Base-by-base conservation (phyloP, 1,139 yeast species). In the Kluyveromyces sp. region DNA sequence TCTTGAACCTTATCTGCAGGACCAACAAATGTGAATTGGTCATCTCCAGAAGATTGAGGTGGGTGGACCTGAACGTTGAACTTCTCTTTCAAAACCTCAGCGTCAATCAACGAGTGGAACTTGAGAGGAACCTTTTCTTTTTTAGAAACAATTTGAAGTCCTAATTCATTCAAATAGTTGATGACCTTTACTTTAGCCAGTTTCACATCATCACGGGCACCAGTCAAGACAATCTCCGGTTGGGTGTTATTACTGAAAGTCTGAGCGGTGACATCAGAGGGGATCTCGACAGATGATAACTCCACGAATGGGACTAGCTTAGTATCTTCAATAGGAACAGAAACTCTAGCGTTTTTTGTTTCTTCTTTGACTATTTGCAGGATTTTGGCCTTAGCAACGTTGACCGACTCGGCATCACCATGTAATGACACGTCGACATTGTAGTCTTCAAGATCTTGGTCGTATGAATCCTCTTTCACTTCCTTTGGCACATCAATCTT, bases 371-470 rank as follows among this genome's bases (percentile, higher is more conserved):
- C 94, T 57, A 88, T 83, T 26, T 77, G 77, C 59, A 79, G 58
- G 52, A 92, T 87, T 57, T 74, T 79, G 39, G 69, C 66, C 57
- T 81, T 83, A 22, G 97, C 96, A 44, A 75, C 73, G 52, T 74
- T 76, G 52, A 85, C 83, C 46, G 95, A 89, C 61, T 84, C 94
- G 47, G 77, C 75, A 59, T 88, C 95, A 67, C 98, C 98, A 49
- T 78, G 83, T 49, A 92, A 71, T 28, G 78, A 68, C 45, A 92
- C 80, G 35, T 71, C 70, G 36, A 83, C 73, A 29, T 75, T 64
- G 43, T 71, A 76, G 37, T 83, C 79, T 44, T 73, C 74, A 46
- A 71, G 68, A 18, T 65, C 72, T 31, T 65, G 73, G 38, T 64
- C 70, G 34, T 52, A 65, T 34, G 66, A 58, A 25, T 54, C 60